These are phyloP conservation scores for Toxicodendron radicans DNA, from an alignment of 345 rosid species.

Conservation along the genomic window DNA sequence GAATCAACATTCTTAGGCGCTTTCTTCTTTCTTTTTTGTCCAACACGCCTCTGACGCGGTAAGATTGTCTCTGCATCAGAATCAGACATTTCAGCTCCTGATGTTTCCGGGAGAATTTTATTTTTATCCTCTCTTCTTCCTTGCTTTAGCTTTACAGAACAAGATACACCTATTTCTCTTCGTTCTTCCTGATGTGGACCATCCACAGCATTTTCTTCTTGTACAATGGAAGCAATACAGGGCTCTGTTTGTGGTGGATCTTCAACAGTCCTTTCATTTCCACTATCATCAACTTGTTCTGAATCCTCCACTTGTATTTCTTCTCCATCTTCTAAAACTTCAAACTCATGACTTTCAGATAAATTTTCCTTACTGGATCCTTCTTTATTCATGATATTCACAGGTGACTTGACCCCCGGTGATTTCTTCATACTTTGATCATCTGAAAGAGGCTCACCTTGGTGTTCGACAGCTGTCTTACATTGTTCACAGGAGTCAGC, in stretches of 20 bases:
- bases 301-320: conserved; percentile 12
- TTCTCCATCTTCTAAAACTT: conserved; percentile 13
- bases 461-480: not conserved
- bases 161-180: not conserved
- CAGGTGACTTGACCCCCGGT: not conserved
- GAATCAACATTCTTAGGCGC: conserved; percentile 1
- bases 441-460: not conserved
- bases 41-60: conserved; percentile 7
- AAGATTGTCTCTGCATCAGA: conserved; percentile 15
- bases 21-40: not conserved
- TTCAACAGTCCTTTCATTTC: conserved; percentile 5
- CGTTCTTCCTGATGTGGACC: not conserved
- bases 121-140: conserved; percentile 13
- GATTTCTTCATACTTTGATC: not conserved
- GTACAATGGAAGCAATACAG: not conserved
- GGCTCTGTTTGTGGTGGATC: conserved; percentile 5
- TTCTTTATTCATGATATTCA: not conserved
- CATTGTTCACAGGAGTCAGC: not conserved
- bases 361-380: conserved; percentile 1
- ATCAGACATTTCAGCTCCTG: conserved; percentile 22
- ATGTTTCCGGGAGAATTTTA: not conserved
- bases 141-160: not conserved
- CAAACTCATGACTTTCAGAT: not conserved
- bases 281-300: conserved; percentile 12
- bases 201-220: conserved; percentile 12